phyloP scores from a whole-genome alignment of 2,329 filamentous ascomycete species.

The Ceratocystiopsis brevicomis region DNA sequence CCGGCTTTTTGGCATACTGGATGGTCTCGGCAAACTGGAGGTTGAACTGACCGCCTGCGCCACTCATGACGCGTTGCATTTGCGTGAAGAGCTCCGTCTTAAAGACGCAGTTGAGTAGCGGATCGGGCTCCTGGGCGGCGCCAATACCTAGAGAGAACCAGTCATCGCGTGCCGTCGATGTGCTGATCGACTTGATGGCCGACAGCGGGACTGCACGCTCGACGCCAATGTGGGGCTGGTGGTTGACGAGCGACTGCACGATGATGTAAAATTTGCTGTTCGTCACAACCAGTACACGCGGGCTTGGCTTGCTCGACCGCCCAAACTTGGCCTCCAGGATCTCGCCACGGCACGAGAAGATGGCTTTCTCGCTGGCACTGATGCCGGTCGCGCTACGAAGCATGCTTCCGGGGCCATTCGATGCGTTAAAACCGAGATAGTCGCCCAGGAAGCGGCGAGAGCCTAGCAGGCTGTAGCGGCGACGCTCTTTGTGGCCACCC shows the following conservation, averaged over 20 bases:
- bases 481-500: constrained; percentile 70
- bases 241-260: constrained; percentile 64
- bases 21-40: constrained; percentile 70
- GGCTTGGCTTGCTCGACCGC: constrained; percentile 81
- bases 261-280: constrained; percentile 78
- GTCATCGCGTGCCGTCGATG: constrained; percentile 71
- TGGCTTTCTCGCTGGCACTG: constrained; percentile 48
- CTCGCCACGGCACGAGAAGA: constrained; percentile 87
- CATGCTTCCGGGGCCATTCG: constrained; percentile 59
- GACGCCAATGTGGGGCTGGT: constrained; percentile 60
- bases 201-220: constrained; percentile 71
- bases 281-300: constrained; percentile 69
- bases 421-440: constrained; percentile 75
- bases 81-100: constrained; percentile 97
- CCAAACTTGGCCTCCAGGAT: constrained; percentile 87
- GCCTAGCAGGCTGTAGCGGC: constrained; percentile 77
- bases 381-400: constrained; percentile 60
- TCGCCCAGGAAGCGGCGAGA: constrained; percentile 87
- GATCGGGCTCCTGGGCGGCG: constrained; percentile 81
- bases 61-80: constrained; percentile 50
- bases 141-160: constrained; percentile 90
- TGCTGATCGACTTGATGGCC: constrained; percentile 71
- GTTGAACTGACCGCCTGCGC: constrained; percentile 57
- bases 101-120: constrained; percentile 80
- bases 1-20: constrained; percentile 95